Evolutionary conservation across 345 rosid genomes (phyloP).

Genomic region (Gossypium herbaceum): DNA sequence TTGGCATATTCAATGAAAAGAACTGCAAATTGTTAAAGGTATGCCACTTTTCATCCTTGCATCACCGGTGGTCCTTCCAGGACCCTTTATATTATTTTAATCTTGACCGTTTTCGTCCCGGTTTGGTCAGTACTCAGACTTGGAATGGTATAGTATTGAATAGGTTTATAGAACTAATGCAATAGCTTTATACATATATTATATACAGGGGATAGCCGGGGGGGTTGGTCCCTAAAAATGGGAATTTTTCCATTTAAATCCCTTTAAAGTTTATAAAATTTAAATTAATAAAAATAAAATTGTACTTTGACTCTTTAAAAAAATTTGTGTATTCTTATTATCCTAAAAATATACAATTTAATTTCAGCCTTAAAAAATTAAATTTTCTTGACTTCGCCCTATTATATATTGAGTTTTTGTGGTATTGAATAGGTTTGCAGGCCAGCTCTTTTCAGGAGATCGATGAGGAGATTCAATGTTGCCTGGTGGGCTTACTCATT

Average conservation of each 20-base stretch:
- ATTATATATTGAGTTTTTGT: not conserved
- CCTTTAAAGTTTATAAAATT: too few relatives aligned
- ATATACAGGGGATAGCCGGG: not conserved
- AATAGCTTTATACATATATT: not conserved
- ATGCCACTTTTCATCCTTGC: not conserved
- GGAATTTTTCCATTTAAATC: too few relatives aligned
- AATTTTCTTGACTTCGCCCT: too few relatives aligned
- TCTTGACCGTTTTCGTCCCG: not conserved
- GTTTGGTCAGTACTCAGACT: not conserved
- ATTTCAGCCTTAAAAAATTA: too few relatives aligned
- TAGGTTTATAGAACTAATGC: not conserved
- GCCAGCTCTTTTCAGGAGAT: conserved; percentile 31
- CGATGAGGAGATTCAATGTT: conserved; percentile 36
- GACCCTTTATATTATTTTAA: not conserved
- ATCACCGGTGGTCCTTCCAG: not conserved
- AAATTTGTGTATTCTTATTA: too few relatives aligned
- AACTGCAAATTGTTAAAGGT: not conserved
- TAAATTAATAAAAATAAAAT: too few relatives aligned
- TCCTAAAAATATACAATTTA: too few relatives aligned
- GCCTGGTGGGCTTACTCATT: conserved; percentile 49
- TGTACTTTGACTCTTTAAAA: accelerated
- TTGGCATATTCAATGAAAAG: not conserved
- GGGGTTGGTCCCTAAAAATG: too few relatives aligned
- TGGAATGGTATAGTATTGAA: not conserved
- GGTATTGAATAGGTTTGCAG: conserved; percentile 19